A percentile compares a stretch with the other conserved stretches of the same genome.
These are phyloP conservation scores for Smittium culicis DNA, from an alignment of 371 early-diverging fungal species.

Conservation along the genomic window DNA sequence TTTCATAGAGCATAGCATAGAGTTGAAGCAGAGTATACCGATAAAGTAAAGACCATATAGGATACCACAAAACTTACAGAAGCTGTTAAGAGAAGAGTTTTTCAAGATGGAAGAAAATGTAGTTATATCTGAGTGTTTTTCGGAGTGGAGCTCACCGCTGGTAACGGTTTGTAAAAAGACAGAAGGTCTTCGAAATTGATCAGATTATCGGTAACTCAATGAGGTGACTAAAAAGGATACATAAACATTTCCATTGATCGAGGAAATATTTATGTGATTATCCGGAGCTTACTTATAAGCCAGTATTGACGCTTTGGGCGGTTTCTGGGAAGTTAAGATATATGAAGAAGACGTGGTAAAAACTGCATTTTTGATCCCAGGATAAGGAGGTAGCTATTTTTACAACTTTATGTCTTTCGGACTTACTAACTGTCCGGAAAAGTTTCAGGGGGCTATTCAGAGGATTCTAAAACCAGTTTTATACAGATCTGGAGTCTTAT, in stretches of 20 bases:
- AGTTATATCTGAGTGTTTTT: not conserved
- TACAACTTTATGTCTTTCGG: conserved; percentile 4
- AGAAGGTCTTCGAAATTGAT: conserved; percentile 32
- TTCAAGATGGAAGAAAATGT: not conserved
- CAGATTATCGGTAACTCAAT: conserved; percentile 39
- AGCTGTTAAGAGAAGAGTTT: not conserved
- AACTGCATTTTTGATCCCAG: conserved; percentile 34
- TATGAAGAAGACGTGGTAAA: conserved; percentile 20
- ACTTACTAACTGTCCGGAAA: conserved; percentile 4
- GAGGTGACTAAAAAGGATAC: conserved; percentile 25
- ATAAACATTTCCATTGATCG: conserved; percentile 25
- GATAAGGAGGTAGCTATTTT: not conserved
- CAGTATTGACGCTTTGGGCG: conserved; percentile 22
- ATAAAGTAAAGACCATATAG: conserved; percentile 2
- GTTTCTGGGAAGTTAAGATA: conserved; percentile 30
- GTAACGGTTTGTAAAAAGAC: conserved; percentile 43
- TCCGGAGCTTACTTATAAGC: conserved; percentile 15
- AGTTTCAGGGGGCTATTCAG: not conserved
- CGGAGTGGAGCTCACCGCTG: conserved; percentile 36
- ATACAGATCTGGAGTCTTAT: conserved; percentile 16
- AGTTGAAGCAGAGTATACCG: not conserved
- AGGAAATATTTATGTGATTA: conserved; percentile 25
- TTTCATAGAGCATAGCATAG: not conserved
- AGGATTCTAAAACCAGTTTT: not conserved
- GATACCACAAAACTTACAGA: not conserved